A percentile compares a stretch with the other conserved stretches of the same genome.
phyloP scores from a whole-genome alignment of 1,284 basidiomycete genomes.

The Fomitopsis palustris region DNA sequence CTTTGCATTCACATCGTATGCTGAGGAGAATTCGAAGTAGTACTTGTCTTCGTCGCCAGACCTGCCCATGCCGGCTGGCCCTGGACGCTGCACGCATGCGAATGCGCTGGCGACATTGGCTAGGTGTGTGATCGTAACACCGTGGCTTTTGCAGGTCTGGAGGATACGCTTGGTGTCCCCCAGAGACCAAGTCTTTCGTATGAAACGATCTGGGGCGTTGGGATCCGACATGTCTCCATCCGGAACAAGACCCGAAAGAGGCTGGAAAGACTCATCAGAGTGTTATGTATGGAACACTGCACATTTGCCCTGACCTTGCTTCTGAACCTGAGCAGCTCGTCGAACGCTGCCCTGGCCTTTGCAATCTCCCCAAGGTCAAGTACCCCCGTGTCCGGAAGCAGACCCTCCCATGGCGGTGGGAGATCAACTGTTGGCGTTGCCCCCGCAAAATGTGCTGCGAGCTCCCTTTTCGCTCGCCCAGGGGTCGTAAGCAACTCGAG shows the following conservation, averaged over 20 bases:
- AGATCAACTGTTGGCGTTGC: background rate
- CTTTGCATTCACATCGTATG: background rate
- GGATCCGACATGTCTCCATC: background rate
- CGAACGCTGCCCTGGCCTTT: background rate
- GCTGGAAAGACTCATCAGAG: background rate
- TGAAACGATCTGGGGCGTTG: background rate
- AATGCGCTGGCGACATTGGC: background rate
- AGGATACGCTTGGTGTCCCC: background rate
- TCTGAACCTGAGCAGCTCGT: background rate
- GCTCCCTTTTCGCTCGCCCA: background rate
- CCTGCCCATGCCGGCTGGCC: background rate
- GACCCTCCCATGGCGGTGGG: background rate
- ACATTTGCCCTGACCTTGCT: background rate
- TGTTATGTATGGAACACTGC: background rate
- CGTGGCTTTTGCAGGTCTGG: background rate
- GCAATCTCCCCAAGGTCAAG: background rate
- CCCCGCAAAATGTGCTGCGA: background rate
- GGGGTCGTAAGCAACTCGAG: background rate
- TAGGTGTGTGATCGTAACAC: slow-evolving; percentile 6
- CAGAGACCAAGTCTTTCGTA: background rate
- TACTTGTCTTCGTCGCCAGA: background rate
- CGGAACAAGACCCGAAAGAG: background rate
- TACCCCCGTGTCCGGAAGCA: background rate
- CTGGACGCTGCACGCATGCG: background rate
- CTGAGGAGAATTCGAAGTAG: background rate